Conservation (phyloP, 495 filamentous ascomycete genomes). For the Melanomma pulvis-pyrius region DNA sequence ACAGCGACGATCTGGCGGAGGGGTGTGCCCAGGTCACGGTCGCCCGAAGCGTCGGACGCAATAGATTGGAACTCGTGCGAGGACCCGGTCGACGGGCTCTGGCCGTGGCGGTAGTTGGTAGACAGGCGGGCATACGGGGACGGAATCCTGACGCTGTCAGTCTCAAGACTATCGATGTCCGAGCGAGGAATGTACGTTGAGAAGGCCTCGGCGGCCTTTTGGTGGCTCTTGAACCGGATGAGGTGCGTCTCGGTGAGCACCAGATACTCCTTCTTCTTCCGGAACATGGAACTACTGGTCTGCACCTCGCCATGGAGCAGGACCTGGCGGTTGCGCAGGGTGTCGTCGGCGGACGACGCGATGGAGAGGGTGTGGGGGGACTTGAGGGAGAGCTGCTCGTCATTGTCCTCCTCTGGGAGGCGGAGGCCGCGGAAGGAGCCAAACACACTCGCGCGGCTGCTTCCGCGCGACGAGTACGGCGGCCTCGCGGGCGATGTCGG, state of each 20-base stretch:
- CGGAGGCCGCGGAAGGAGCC: conserved; percentile 60
- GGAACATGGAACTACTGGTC: conserved; percentile 75
- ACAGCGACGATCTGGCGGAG: conserved; percentile 75
- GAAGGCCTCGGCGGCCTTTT: conserved; percentile 69
- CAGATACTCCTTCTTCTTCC: conserved; percentile 84
- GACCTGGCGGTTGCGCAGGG: conserved; percentile 53
- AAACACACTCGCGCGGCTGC: conserved; percentile 57
- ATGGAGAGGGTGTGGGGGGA: conserved; percentile 37
- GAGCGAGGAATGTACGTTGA: conserved; percentile 42
- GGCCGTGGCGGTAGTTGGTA: conserved; percentile 42
- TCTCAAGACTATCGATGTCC: background rate
- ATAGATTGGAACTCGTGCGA: conserved; percentile 62
- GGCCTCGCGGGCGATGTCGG: background rate
- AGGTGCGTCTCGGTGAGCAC: conserved; percentile 88
- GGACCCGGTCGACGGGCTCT: conserved; percentile 61
- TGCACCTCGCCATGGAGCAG: conserved; percentile 77
- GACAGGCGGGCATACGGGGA: conserved; percentile 24
- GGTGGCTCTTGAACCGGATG: conserved; percentile 76
- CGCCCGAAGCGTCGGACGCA: conserved; percentile 48
- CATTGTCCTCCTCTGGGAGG: conserved; percentile 55
- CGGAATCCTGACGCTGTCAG: conserved; percentile 21
- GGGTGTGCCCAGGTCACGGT: conserved; percentile 63
- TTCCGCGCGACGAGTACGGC: conserved; percentile 15
- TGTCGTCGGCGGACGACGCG: conserved; percentile 28
- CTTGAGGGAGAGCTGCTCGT: conserved; percentile 47